phyloP scores from a whole-genome alignment of 2,329 filamentous ascomycete species.

The Hypoxylon sp. region DNA sequence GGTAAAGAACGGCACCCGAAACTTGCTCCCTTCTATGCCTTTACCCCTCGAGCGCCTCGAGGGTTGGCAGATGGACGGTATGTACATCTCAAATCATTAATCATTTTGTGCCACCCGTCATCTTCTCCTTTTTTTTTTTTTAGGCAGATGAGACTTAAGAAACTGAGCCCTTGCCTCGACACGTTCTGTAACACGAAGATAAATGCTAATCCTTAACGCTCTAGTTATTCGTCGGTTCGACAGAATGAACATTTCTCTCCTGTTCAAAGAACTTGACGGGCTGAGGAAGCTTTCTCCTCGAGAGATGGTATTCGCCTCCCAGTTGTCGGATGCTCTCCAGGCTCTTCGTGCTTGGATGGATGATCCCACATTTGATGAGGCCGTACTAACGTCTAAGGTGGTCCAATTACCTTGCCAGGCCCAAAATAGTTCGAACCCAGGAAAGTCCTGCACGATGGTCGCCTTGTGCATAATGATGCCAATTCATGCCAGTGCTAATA shows the following conservation, averaged over 20 bases:
- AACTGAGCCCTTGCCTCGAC: background rate
- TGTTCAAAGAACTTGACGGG: slow-evolving; percentile 56
- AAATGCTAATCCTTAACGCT: slow-evolving; percentile 16
- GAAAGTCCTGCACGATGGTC: slow-evolving; percentile 57
- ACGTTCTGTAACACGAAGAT: background rate
- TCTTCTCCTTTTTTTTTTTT: too few relatives aligned
- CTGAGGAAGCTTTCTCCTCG: slow-evolving; percentile 54
- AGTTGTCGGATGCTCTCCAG: slow-evolving; percentile 57
- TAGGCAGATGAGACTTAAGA: background rate
- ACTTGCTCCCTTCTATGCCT: slow-evolving; percentile 71
- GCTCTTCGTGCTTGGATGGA: slow-evolving; percentile 55
- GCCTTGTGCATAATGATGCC: slow-evolving; percentile 72
- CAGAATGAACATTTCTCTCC: slow-evolving; percentile 56
- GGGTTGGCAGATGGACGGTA: slow-evolving; percentile 63
- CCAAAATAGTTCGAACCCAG: slow-evolving; percentile 26
- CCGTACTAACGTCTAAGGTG: slow-evolving; percentile 55
- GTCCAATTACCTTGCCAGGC: slow-evolving; percentile 56
- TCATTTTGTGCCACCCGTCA: background rate
- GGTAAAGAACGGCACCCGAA: slow-evolving; percentile 66
- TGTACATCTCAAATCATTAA: background rate
- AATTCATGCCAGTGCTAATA: slow-evolving; percentile 67
- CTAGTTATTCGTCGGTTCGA: slow-evolving; percentile 64
- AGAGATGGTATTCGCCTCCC: slow-evolving; percentile 60
- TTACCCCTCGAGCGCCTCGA: slow-evolving; percentile 67
- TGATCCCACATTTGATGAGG: slow-evolving; percentile 58